Conservation (phyloP, 225 moss, liverwort and hornwort species). For the Pseudisothecium myosuroides region DNA sequence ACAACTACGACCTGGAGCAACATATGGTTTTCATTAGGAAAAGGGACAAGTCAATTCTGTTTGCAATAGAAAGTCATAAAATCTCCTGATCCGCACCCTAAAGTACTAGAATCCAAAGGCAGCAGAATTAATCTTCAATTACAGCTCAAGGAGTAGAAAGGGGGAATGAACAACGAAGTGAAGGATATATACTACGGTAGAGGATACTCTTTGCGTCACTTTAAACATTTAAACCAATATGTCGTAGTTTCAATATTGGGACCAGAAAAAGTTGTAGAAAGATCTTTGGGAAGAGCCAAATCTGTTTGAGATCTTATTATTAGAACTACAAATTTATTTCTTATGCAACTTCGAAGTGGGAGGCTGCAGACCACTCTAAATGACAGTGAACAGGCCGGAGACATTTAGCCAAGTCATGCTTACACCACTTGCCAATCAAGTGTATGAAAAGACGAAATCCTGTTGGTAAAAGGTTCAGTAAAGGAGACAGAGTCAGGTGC, state of each 20-base stretch:
- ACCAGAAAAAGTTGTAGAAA: neutral
- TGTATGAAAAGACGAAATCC: neutral
- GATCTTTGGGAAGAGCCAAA: neutral
- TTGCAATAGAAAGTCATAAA: neutral
- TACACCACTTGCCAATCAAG: neutral
- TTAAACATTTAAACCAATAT: neutral
- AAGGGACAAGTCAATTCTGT: neutral
- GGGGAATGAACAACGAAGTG: neutral
- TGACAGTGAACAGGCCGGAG: neutral
- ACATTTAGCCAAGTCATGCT: neutral
- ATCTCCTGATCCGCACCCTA: neutral
- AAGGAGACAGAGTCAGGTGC: neutral
- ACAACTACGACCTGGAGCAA: constrained; percentile 56
- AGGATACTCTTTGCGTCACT: neutral
- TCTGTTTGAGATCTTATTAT: neutral
- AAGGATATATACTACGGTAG: neutral
- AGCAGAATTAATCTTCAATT: neutral
- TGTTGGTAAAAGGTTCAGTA: neutral
- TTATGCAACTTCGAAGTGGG: neutral
- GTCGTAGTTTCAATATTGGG: neutral
- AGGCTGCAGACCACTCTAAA: neutral
- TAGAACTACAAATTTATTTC: neutral
- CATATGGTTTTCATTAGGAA: neutral
- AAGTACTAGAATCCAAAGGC: neutral
- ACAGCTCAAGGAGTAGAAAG: neutral